A percentile compares a stretch with the other conserved stretches of the same genome.
Evolutionary conservation across 2,329 filamentous ascomycete species (phyloP).

Genomic region (Huntiella omanensis): DNA sequence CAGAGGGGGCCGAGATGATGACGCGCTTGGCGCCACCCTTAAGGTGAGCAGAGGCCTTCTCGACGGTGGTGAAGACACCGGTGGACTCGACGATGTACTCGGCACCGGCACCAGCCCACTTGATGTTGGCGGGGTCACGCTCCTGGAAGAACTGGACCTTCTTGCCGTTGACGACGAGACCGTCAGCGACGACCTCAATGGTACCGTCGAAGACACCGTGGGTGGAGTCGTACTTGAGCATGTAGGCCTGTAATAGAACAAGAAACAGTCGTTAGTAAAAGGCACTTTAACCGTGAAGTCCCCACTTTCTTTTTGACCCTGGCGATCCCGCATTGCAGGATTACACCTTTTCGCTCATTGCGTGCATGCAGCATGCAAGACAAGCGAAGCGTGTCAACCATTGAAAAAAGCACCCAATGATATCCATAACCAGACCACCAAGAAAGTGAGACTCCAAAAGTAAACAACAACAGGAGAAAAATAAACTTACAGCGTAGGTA

Average conservation of each 20-base stretch:
- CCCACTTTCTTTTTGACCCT: no score
- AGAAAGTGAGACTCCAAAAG: not conserved
- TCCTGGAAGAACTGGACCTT: constrained; percentile 25
- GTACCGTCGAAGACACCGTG: constrained; percentile 95
- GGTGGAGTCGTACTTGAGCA: constrained; percentile 98
- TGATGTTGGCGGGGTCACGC: constrained; percentile 52
- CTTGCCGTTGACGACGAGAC: constrained; percentile 86
- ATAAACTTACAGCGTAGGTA: constrained; percentile 73
- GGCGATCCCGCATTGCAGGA: no score
- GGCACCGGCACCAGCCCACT: constrained; percentile 73
- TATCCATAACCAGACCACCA: no score
- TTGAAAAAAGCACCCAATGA: not conserved
- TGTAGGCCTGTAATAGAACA: constrained; percentile 54
- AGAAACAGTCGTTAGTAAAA: constrained; percentile 4
- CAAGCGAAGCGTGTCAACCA: not conserved
- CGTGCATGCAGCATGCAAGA: no score
- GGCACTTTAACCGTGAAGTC: no score
- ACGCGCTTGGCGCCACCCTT: constrained; percentile 97
- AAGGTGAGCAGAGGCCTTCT: constrained; percentile 88
- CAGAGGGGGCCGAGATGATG: constrained; percentile 77
- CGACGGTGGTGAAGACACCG: constrained; percentile 78
- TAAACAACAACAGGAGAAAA: not conserved
- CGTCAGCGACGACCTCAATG: constrained; percentile 49
- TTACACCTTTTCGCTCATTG: no score
- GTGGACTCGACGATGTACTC: constrained; percentile 51